Base-by-base conservation (phyloP, 2,329 filamentous ascomycete genomes). In the Aspergillus brunneoviolaceus region DNA sequence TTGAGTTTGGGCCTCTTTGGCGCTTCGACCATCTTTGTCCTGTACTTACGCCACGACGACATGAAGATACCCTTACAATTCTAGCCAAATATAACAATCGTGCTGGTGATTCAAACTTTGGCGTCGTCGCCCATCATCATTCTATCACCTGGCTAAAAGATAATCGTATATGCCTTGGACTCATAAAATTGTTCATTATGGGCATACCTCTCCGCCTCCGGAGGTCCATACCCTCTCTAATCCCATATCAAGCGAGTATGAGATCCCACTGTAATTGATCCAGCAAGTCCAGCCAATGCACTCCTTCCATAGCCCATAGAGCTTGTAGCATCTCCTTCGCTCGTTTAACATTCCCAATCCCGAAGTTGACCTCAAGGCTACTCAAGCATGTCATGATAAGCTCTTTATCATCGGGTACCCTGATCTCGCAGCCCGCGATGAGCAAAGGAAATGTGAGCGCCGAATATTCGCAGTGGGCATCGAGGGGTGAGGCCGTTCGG, bases 401-500 rank as follows among this genome's bases (percentile, higher is more conserved):
- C 9, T 65, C 61, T 25, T 70, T 60, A 11, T 75, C 68, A 6
- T 52, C 60, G 5, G 59, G 19, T 1, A 55, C 49, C 14, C 69
- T 63, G 49, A 65, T 71, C 33, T 75, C 74, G 47, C 73, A 74
- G 1, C 74, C 74, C 0, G 69, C 67, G 5, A 76, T 76, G 52
- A 76, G 76, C 1, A 76, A 61, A 19, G 74, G 74, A 55, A 76
- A 76, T 3, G 74, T 75, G 2, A 76, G 69, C 2, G 72, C 74
- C 1, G 74, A 76, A 42, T 69, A 76, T 53, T 76, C 74, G 62
- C 72, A 74, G 47, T 75, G 69, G 16, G 68, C 64, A 27, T 74
- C 72, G 5, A 75, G 66, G 4, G 71, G 67, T 11, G 67, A 66
- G 0, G 64, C 39, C 39, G 39, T 61, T 47, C 63, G 61, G 5